Conservation (phyloP, 495 filamentous ascomycete species). For the Symbiotaphrina buchneri region DNA sequence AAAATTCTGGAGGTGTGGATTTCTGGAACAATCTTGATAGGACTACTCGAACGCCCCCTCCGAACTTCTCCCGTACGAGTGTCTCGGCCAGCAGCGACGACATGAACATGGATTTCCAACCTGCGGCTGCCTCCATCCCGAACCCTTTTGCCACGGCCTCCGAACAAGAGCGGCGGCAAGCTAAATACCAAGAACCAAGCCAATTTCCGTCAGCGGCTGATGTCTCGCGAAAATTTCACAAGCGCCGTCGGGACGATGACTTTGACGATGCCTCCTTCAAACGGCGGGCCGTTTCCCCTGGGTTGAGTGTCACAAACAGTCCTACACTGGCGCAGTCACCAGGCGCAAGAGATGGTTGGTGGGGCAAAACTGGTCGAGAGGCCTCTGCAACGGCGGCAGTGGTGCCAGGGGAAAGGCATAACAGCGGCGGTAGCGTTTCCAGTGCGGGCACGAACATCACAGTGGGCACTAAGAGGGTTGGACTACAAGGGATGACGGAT, state of each 20-base stretch:
- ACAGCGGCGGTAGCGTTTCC: slow-evolving; percentile 19
- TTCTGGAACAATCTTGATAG: slow-evolving; percentile 67
- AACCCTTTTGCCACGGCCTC: too few relatives aligned
- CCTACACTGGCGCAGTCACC: slow-evolving; percentile 68
- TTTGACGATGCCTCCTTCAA: slow-evolving; percentile 83
- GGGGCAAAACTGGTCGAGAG: slow-evolving; percentile 36
- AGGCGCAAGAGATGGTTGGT: slow-evolving; percentile 38
- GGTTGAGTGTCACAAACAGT: slow-evolving; percentile 75
- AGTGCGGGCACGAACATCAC: slow-evolving; percentile 14
- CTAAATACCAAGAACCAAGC: neutral
- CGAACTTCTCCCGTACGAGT: slow-evolving; percentile 26
- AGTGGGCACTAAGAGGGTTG: slow-evolving; percentile 42
- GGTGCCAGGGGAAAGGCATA: slow-evolving; percentile 26
- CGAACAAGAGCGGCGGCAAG: neutral
- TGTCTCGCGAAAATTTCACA: slow-evolving; percentile 30
- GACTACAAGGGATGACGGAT: slow-evolving; percentile 88
- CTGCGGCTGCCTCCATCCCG: slow-evolving; percentile 15
- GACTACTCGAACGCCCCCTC: slow-evolving; percentile 31
- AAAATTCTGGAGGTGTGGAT: slow-evolving; percentile 43
- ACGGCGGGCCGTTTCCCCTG: slow-evolving; percentile 77
- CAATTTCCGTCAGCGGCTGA: slow-evolving; percentile 25
- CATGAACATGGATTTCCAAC: slow-evolving; percentile 51
- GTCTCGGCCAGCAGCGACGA: slow-evolving; percentile 52
- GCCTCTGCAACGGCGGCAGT: slow-evolving; percentile 16
- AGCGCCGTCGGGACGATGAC: slow-evolving; percentile 75